phyloP scores from a whole-genome alignment of 192 early-diverging fungal genomes.

The Coemansia sp. region DNA sequence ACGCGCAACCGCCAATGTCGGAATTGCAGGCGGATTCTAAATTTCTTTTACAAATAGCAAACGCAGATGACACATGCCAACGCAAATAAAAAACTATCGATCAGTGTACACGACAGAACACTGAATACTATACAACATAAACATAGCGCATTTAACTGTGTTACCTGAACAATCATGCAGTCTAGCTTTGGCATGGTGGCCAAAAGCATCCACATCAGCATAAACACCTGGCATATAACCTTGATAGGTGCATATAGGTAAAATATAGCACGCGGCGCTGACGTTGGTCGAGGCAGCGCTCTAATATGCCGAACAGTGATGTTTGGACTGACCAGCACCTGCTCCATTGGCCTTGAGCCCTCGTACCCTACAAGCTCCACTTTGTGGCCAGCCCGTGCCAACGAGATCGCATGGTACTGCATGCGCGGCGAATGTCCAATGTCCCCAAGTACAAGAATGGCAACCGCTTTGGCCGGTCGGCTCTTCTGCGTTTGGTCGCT shows the following conservation, averaged over 20 bases:
- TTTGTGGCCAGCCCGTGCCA: slow-evolving; percentile 63
- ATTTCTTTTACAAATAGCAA: neutral
- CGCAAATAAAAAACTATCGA: neutral
- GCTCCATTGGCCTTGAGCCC: slow-evolving; percentile 56
- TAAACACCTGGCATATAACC: slow-evolving; percentile 59
- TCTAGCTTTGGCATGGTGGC: slow-evolving; percentile 60
- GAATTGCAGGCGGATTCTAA: slow-evolving; percentile 92
- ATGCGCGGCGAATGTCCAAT: slow-evolving; percentile 89
- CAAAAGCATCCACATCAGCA: slow-evolving; percentile 64
- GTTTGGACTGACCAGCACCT: slow-evolving; percentile 7
- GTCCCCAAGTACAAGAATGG: slow-evolving; percentile 75
- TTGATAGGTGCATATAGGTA: slow-evolving; percentile 69
- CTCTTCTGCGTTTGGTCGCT: neutral
- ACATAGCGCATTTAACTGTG: neutral
- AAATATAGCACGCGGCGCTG: slow-evolving; percentile 61
- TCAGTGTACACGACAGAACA: too few species aligned
- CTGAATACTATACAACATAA: neutral
- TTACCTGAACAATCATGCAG: slow-evolving; percentile 78
- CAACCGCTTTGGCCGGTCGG: slow-evolving; percentile 5
- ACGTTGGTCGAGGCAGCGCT: slow-evolving; percentile 56
- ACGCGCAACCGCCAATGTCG: slow-evolving; percentile 80
- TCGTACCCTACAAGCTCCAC: slow-evolving; percentile 85
- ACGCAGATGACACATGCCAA: neutral
- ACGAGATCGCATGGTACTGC: slow-evolving; percentile 83
- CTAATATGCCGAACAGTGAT: slow-evolving; percentile 26